Evolutionary conservation across 768 basidiomycete genomes (phyloP).

Genomic region (Heimioporus sp.): DNA sequence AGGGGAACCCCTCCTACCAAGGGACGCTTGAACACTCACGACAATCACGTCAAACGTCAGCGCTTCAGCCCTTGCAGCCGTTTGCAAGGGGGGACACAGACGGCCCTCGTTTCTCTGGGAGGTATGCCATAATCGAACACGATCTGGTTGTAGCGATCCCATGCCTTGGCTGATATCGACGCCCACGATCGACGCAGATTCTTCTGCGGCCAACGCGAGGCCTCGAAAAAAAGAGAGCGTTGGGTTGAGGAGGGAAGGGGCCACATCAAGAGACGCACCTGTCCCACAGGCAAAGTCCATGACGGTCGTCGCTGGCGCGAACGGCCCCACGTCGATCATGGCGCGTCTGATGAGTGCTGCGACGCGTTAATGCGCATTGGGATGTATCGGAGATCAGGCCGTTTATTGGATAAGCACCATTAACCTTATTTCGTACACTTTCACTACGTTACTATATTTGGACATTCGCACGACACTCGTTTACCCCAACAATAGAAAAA

Average conservation of each 20-base stretch:
- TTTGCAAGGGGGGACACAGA: conserved; percentile 43
- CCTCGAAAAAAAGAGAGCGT: conserved; percentile 39
- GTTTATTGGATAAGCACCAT: too few species aligned
- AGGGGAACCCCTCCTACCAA: too few species aligned
- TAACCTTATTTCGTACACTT: too few species aligned
- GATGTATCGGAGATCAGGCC: too few species aligned
- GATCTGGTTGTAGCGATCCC: conserved; percentile 61
- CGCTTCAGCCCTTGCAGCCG: conserved; percentile 46
- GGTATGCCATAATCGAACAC: conserved; percentile 60
- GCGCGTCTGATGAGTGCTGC: conserved; percentile 23
- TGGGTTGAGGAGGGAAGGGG: background rate
- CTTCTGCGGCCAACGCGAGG: conserved; percentile 54
- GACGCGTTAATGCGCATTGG: conserved; percentile 13
- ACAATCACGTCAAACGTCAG: conserved; percentile 68
- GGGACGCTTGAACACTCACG: conserved; percentile 40
- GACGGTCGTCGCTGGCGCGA: conserved; percentile 55
- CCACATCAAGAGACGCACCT: conserved; percentile 29
- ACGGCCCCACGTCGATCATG: conserved; percentile 39
- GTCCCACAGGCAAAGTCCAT: conserved; percentile 79
- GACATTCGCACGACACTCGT: too few species aligned
- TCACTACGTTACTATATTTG: too few species aligned
- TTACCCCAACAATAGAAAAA: too few species aligned
- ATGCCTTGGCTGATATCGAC: conserved; percentile 73
- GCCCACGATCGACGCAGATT: conserved; percentile 63
- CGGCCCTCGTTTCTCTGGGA: conserved; percentile 63